These are phyloP conservation scores for Cercospora nicotianae DNA, from an alignment of 2,329 filamentous ascomycete species.

Conservation along the genomic window DNA sequence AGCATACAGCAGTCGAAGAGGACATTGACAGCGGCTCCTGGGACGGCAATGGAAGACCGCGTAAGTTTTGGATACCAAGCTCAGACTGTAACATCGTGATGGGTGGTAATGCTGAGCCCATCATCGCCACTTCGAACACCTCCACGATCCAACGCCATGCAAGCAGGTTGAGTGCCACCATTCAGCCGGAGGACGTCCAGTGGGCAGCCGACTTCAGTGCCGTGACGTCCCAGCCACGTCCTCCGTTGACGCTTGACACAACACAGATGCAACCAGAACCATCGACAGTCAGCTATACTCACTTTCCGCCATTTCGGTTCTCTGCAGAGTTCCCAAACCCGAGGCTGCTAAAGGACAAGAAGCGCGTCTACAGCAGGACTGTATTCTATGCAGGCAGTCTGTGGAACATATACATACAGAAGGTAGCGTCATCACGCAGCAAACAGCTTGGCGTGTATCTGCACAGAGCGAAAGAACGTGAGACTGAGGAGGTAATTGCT, in stretches of 20 bases:
- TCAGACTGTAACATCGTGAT: constrained; percentile 57
- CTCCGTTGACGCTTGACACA: constrained; percentile 18
- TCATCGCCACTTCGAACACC: constrained; percentile 48
- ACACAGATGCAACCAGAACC: constrained; percentile 16
- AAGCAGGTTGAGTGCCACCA: constrained; percentile 51
- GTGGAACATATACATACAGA: constrained; percentile 65
- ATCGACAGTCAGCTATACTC: constrained; percentile 49
- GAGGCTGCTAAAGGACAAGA: constrained; percentile 58
- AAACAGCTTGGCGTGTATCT: constrained; percentile 61
- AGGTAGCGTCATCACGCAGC: constrained; percentile 56
- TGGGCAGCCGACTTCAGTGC: constrained; percentile 58
- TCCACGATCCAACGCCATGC: constrained; percentile 48
- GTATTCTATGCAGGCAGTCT: constrained; percentile 60
- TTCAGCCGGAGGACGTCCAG: constrained; percentile 56
- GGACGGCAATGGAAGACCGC: constrained; percentile 55
- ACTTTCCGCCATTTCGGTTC: constrained; percentile 60
- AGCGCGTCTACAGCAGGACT: constrained; percentile 59
- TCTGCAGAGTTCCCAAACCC: constrained; percentile 60
- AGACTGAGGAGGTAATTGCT: constrained; percentile 48
- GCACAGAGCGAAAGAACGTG: constrained; percentile 58
- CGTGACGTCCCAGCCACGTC: constrained; percentile 42
- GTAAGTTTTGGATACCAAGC: constrained; percentile 59
- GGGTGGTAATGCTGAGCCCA: constrained; percentile 55
- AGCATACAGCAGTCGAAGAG: constrained; percentile 16
- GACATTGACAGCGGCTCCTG: constrained; percentile 51